Conservation (phyloP, 345 rosid species). For the Citrus glauca region DNA sequence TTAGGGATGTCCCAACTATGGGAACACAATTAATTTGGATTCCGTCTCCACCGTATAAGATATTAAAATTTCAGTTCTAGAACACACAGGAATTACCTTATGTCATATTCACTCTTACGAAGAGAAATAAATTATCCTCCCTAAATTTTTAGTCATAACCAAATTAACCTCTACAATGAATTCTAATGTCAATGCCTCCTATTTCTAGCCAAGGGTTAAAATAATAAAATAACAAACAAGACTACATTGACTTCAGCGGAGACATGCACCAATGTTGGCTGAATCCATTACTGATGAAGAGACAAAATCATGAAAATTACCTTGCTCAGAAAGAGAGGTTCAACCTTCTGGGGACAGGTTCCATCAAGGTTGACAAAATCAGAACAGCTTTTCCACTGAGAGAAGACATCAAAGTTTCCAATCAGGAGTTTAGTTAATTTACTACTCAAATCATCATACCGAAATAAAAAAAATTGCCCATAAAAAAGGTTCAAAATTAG, state of each 20-base stretch:
- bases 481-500: not conserved
- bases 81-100: not conserved
- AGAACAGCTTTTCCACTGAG: constrained; percentile 70
- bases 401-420: constrained; percentile 13
- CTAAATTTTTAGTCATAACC: not conserved
- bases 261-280: not conserved
- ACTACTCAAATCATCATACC: not conserved
- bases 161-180: not conserved
- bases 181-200: not conserved
- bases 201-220: not conserved
- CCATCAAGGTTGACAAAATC: constrained; percentile 86
- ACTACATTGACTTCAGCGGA: not conserved
- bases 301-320: constrained; percentile 23
- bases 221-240: not conserved
- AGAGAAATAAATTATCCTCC: not conserved
- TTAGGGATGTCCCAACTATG: not conserved
- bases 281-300: not conserved
- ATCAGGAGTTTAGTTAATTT: not conserved
- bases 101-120: not conserved
- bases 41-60: not conserved
- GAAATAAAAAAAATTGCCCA: not conserved
- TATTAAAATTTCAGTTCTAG: not conserved
- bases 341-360: constrained; percentile 60
- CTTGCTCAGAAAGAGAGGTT: constrained; percentile 93
- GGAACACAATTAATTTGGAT: not conserved